Conservation (phyloP, 2,329 filamentous ascomycete genomes). For the Penicillium occitanis region DNA sequence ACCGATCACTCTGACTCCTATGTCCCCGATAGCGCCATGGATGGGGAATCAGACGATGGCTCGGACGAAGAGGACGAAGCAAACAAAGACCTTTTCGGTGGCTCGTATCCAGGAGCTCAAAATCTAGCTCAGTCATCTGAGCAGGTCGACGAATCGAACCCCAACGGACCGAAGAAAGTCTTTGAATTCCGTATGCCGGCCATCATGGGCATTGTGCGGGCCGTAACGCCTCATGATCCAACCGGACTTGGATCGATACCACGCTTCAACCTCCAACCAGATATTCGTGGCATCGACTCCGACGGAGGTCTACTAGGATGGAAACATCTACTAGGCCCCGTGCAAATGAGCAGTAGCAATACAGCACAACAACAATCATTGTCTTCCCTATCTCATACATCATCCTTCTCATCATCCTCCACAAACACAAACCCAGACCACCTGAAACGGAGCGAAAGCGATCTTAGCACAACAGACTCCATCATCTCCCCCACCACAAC, state of each 20-base stretch:
- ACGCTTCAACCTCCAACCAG: slow-evolving; percentile 43
- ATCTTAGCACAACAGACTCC: slow-evolving; percentile 32
- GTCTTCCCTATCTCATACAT: background rate
- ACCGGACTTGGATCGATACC: slow-evolving; percentile 34
- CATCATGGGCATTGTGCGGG: slow-evolving; percentile 42
- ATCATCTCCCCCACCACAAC: slow-evolving; percentile 25
- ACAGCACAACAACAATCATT: slow-evolving; percentile 13
- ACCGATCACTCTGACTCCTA: slow-evolving; percentile 44
- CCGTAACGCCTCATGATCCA: slow-evolving; percentile 23
- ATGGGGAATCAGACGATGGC: slow-evolving; percentile 34
- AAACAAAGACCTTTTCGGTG: slow-evolving; percentile 19
- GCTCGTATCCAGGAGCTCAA: slow-evolving; percentile 15
- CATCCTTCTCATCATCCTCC: slow-evolving; percentile 26
- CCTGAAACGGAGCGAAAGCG: slow-evolving; percentile 21
- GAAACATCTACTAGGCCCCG: slow-evolving; percentile 45
- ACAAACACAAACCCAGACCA: slow-evolving; percentile 1
- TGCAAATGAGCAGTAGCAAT: slow-evolving; percentile 32
- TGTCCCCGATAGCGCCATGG: slow-evolving; percentile 36
- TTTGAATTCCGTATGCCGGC: slow-evolving; percentile 45
- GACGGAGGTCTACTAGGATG: slow-evolving; percentile 48
- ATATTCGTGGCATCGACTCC: slow-evolving; percentile 43
- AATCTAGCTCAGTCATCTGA: background rate
- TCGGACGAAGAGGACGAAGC: slow-evolving; percentile 28
- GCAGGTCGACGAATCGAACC: slow-evolving; percentile 24
- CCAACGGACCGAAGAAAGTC: slow-evolving; percentile 37